A percentile compares a stretch with the other conserved stretches of the same genome.
Evolutionary conservation across 805 yeast species (phyloP).

Genomic region (Barnettozyma sp.): DNA sequence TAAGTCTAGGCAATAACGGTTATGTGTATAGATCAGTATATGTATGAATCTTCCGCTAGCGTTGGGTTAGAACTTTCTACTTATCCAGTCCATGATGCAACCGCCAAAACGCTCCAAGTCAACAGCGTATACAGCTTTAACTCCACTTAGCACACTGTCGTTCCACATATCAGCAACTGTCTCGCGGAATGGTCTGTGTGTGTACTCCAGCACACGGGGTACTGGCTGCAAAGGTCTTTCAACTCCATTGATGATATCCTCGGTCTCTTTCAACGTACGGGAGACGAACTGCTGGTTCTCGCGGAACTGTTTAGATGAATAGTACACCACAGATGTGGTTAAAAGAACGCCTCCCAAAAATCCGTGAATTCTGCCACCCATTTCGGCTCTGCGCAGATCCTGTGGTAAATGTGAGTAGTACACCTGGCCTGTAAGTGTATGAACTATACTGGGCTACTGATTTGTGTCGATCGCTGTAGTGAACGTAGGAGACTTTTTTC

Average conservation of each 20-base stretch:
- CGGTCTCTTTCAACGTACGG: slow-evolving; percentile 40
- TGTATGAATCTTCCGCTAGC: too few species aligned
- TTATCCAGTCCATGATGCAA: slow-evolving; percentile 7
- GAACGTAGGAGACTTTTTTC: too few species aligned
- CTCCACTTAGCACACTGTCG: slow-evolving; percentile 56
- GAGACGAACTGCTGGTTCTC: slow-evolving; percentile 41
- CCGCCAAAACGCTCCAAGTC: slow-evolving; percentile 35
- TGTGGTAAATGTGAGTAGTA: not conserved
- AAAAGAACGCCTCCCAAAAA: slow-evolving; percentile 53
- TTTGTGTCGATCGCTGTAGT: not conserved
- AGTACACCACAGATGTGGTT: slow-evolving; percentile 55
- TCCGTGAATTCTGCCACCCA: slow-evolving; percentile 49
- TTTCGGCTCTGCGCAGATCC: slow-evolving; percentile 12
- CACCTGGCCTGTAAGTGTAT: not conserved
- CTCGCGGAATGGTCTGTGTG: slow-evolving; percentile 46
- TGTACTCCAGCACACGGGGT: slow-evolving; percentile 37
- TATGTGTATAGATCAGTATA: too few species aligned
- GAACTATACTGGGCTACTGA: not conserved
- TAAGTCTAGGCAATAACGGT: too few species aligned
- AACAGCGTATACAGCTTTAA: slow-evolving; percentile 54
- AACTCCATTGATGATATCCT: slow-evolving; percentile 44
- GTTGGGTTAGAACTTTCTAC: slow-evolving; percentile 3
- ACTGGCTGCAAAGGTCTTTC: slow-evolving; percentile 38
- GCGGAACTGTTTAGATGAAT: slow-evolving; percentile 51
- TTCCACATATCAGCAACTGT: slow-evolving; percentile 77